phyloP scores from a whole-genome alignment of 2,329 filamentous ascomycete species.

The Stromatinia cepivora region DNA sequence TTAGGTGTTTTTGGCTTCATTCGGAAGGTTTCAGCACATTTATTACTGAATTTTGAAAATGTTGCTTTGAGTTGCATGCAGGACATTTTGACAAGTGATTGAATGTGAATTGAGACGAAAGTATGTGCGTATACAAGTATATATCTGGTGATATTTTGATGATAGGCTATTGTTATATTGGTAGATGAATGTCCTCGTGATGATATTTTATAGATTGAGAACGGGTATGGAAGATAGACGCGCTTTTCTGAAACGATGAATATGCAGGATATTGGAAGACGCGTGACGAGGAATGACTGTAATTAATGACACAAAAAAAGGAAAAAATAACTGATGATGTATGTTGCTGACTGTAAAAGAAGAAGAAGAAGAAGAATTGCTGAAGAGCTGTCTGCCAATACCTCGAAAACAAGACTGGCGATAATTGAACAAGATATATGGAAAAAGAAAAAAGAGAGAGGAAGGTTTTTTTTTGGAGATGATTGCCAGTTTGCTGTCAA shows the following conservation, averaged over 20 bases:
- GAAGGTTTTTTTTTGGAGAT: constrained; percentile 16
- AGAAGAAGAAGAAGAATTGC: constrained; percentile 26
- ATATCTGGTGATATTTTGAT: not conserved
- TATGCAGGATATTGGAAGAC: constrained; percentile 21
- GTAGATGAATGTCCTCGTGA: not conserved
- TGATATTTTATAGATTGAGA: not conserved
- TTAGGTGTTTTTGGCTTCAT: constrained; percentile 28
- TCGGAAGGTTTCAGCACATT: constrained; percentile 28
- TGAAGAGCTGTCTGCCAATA: constrained; percentile 25
- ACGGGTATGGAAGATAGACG: constrained; percentile 7
- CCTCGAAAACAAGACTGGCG: constrained; percentile 6
- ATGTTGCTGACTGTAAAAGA: constrained; percentile 11
- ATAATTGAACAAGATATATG: constrained; percentile 20
- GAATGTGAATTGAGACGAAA: constrained; percentile 2
- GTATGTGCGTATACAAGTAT: constrained; percentile 18
- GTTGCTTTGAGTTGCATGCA: constrained; percentile 26
- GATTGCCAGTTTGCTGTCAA: constrained; percentile 32
- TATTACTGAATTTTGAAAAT: constrained; percentile 26
- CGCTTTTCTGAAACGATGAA: constrained; percentile 19
- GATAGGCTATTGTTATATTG: not conserved
- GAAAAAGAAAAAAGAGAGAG: constrained; percentile 15
- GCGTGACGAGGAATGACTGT: constrained; percentile 28
- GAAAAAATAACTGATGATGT: constrained; percentile 5
- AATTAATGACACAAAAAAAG: constrained; percentile 5
- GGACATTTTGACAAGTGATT: constrained; percentile 22